Conservation (phyloP, 208 protist genomes). For the Crithidia thermophila region DNA sequence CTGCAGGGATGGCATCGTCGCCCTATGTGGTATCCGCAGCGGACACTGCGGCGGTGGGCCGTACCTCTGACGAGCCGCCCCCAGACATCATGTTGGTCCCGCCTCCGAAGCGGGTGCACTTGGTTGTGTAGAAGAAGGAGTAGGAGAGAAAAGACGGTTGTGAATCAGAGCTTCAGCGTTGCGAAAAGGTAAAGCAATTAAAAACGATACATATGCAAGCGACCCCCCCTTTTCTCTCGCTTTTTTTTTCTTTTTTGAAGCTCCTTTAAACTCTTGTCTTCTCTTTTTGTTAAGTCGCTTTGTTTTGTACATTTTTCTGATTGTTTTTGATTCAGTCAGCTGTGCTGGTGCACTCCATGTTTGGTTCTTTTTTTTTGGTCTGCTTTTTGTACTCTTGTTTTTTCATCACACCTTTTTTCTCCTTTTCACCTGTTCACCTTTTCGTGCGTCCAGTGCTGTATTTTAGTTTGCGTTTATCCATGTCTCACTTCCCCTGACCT, state of each 20-base stretch:
- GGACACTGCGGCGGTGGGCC: neutral
- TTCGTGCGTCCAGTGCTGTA: neutral
- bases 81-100: conserved; percentile 30
- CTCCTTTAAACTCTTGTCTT: no score
- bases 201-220: no score
- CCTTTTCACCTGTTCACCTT: neutral
- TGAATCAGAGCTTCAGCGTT: no score
- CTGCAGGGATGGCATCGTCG: neutral
- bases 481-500: neutral
- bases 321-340: no score
- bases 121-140: conserved; percentile 7
- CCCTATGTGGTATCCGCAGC: no score
- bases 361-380: neutral
- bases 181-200: no score
- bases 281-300: no score
- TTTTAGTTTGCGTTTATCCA: neutral
- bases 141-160: neutral
- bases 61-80: conserved; percentile 29
- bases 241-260: no score
- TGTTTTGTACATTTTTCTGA: no score
- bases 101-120: conserved; percentile 23
- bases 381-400: no score
- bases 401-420: neutral
- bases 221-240: no score
- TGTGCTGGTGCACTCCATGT: neutral